phyloP scores from a whole-genome alignment of 208 protist genomes.

The Trypanosoma cruzi region DNA sequence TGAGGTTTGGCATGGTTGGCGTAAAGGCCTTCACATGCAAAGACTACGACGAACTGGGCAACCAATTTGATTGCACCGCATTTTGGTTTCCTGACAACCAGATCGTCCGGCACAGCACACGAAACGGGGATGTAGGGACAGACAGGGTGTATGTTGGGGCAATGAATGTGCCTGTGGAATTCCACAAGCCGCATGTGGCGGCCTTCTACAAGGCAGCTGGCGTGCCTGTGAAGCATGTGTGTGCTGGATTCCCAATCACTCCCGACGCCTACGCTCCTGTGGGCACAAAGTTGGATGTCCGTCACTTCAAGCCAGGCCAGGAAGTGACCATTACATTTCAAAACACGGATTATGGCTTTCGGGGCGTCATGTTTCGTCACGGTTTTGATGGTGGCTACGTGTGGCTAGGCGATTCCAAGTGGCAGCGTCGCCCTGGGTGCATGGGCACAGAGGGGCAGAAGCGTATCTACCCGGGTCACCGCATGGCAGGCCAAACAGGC shows the following conservation, averaged over 20 bases:
- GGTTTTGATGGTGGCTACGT: constrained; percentile 94
- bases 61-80: constrained; percentile 92
- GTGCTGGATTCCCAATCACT: constrained; percentile 81
- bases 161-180: constrained; percentile 92
- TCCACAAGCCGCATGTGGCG: constrained; percentile 91
- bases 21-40: constrained; percentile 92
- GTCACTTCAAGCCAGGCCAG: constrained; percentile 94
- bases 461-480: constrained; percentile 90
- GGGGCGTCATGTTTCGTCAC: constrained; percentile 93
- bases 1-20: constrained; percentile 91
- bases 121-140: constrained; percentile 74
- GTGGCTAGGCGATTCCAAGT: constrained; percentile 93
- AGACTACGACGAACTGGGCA: constrained; percentile 94
- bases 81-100: constrained; percentile 95
- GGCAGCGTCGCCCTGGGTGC: constrained; percentile 91
- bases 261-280: constrained; percentile 92
- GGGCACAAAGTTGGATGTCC: constrained; percentile 92
- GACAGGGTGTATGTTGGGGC: constrained; percentile 90
- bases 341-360: constrained; percentile 94
- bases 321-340: constrained; percentile 92
- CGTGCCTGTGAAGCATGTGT: constrained; percentile 92
- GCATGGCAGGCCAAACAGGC: constrained; percentile 93
- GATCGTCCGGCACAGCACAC: constrained; percentile 84
- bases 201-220: constrained; percentile 90
- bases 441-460: constrained; percentile 91